Percentiles rank a stretch among this genome's conserved stretches.
These are phyloP conservation scores for Ophiocordyceps camponoti-rufipedis DNA, from an alignment of 2,329 filamentous ascomycete genomes.

Conservation along the genomic window DNA sequence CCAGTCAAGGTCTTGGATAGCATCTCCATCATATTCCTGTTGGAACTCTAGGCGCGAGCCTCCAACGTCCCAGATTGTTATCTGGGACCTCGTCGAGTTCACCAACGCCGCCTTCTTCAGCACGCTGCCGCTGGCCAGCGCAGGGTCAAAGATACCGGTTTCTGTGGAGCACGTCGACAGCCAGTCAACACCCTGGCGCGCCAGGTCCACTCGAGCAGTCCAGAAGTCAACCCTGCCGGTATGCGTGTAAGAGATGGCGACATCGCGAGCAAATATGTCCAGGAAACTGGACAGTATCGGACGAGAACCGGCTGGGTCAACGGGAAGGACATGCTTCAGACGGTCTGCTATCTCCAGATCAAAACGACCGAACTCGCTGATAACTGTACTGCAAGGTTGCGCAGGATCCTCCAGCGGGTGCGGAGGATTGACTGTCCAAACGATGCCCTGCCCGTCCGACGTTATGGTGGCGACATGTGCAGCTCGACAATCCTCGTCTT, in stretches of 20 bases:
- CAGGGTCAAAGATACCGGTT: slow-evolving; percentile 54
- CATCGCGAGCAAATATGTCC: slow-evolving; percentile 70
- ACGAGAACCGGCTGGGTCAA: slow-evolving; percentile 66
- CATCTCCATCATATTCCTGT: slow-evolving; percentile 56
- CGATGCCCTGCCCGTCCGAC: slow-evolving; percentile 58
- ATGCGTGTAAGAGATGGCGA: slow-evolving; percentile 69
- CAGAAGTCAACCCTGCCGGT: slow-evolving; percentile 64
- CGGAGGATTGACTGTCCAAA: slow-evolving; percentile 60
- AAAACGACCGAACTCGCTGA: slow-evolving; percentile 55
- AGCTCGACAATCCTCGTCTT: slow-evolving; percentile 34
- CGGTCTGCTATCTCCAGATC: slow-evolving; percentile 41
- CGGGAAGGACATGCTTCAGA: slow-evolving; percentile 53
- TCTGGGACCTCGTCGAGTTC: slow-evolving; percentile 48
- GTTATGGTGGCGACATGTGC: slow-evolving; percentile 70
- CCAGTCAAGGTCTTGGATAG: slow-evolving; percentile 81
- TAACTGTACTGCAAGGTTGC: slow-evolving; percentile 9
- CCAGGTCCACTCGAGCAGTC: slow-evolving; percentile 56
- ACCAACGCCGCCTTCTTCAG: slow-evolving; percentile 77
- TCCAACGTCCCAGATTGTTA: slow-evolving; percentile 85
- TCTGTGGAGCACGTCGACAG: slow-evolving; percentile 65
- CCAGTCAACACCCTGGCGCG: slow-evolving; percentile 53
- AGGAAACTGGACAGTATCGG: slow-evolving; percentile 59
- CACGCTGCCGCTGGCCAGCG: slow-evolving; percentile 68
- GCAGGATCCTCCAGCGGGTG: slow-evolving; percentile 15
- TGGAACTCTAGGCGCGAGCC: slow-evolving; percentile 68